A percentile compares a stretch with the other conserved stretches of the same genome.
Conservation (phyloP, 129 eudicot genomes). For the Smallanthus sonchifolius region DNA sequence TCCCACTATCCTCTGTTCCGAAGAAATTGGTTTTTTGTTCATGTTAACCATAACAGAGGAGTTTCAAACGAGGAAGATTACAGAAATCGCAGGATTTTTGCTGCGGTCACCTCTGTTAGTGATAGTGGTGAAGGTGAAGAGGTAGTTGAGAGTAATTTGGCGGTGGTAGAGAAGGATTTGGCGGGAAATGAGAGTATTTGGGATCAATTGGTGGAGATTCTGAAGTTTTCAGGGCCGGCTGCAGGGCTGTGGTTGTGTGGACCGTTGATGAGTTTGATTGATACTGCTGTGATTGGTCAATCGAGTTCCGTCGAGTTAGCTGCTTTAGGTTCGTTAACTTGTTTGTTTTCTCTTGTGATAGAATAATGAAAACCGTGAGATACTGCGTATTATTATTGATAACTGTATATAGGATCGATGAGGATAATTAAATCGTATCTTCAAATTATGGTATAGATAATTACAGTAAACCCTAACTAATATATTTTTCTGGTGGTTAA, state of each 20-base stretch:
- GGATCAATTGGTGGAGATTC: conserved; percentile 80
- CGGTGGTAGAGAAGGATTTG: conserved; percentile 27
- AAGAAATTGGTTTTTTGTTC: conserved; percentile 8
- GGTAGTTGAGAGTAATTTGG: neutral
- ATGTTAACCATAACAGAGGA: conserved; percentile 24
- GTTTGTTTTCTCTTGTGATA: neutral
- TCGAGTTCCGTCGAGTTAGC: conserved; percentile 89
- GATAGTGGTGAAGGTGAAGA: conserved; percentile 19
- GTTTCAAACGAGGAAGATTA: neutral
- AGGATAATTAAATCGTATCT: too few relatives aligned
- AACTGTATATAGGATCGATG: too few relatives aligned
- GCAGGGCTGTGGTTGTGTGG: conserved; percentile 93
- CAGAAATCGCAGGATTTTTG: conserved; percentile 4
- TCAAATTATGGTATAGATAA: too few relatives aligned
- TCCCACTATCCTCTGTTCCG: neutral
- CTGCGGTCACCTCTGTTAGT: conserved; percentile 29
- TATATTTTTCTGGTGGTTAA: too few relatives aligned
- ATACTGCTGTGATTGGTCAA: conserved; percentile 92
- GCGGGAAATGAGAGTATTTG: conserved; percentile 59
- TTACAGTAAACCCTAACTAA: too few relatives aligned
- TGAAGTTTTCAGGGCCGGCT: conserved; percentile 89
- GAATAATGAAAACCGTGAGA: too few relatives aligned
- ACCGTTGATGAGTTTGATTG: conserved; percentile 92
- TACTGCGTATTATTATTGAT: too few relatives aligned
- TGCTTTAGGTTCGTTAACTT: conserved; percentile 60